phyloP scores from a whole-genome alignment of 2,329 filamentous ascomycete species.

The Phialophora chinensis region DNA sequence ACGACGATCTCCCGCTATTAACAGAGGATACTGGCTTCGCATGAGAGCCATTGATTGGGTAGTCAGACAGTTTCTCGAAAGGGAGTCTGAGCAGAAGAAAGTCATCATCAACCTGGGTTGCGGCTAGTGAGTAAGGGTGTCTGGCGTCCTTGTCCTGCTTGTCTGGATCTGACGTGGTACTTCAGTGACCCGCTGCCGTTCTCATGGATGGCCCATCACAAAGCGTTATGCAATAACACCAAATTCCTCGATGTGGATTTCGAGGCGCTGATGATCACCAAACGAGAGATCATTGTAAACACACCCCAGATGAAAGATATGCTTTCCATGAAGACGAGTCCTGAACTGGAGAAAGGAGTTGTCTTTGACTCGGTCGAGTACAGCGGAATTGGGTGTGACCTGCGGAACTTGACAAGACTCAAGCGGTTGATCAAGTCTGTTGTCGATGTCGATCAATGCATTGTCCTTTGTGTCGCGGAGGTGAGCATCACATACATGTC shows the following conservation, averaged over 20 bases:
- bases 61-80: constrained; percentile 74
- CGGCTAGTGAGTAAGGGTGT: constrained; percentile 40
- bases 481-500: constrained; percentile 93
- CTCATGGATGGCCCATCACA: constrained; percentile 74
- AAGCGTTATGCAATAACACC: constrained; percentile 47
- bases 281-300: constrained; percentile 38
- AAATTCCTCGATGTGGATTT: constrained; percentile 40
- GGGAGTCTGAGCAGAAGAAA: constrained; percentile 47
- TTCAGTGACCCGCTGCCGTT: constrained; percentile 84
- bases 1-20: constrained; percentile 84
- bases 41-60: constrained; percentile 80
- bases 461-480: constrained; percentile 82
- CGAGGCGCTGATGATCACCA: constrained; percentile 39
- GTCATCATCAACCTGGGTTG: constrained; percentile 40
- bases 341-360: constrained; percentile 21
- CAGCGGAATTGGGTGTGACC: constrained; percentile 38
- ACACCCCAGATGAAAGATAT: constrained; percentile 37
- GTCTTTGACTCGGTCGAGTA: constrained; percentile 38
- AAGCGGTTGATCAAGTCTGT: constrained; percentile 64
- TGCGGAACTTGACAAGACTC: constrained; percentile 70
- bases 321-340: constrained; percentile 26
- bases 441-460: constrained; percentile 63
- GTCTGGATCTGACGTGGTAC: constrained; percentile 13
- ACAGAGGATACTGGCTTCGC: constrained; percentile 85
- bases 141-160: neutral